Evolutionary conservation across 352 stramenopile species (phyloP).

Genomic region (Globisporangium perplexum): DNA sequence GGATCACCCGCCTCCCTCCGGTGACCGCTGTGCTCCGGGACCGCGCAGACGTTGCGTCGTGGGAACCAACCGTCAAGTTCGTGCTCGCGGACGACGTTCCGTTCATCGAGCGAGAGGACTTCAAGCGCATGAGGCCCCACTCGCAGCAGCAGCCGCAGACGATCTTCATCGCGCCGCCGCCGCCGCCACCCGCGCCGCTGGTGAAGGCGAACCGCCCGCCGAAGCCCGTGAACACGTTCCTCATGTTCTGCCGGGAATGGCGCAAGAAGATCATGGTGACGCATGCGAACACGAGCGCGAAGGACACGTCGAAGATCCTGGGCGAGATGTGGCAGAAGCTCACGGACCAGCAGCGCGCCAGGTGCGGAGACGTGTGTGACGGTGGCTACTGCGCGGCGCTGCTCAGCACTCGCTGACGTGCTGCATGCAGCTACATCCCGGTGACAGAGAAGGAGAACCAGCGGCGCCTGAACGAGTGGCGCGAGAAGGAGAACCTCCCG

Average conservation of each 20-base stretch:
- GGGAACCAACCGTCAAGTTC: slow-evolving; percentile 70
- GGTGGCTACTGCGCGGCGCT: too few relatives aligned
- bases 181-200: slow-evolving; percentile 15
- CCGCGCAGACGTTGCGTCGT: slow-evolving; percentile 48
- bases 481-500: slow-evolving; percentile 63
- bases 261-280: slow-evolving; percentile 79
- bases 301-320: slow-evolving; percentile 78
- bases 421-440: slow-evolving; percentile 43
- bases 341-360: slow-evolving; percentile 67
- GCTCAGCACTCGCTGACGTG: neutral
- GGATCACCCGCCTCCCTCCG: slow-evolving; percentile 48
- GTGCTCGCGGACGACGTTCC: slow-evolving; percentile 70
- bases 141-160: slow-evolving; percentile 31
- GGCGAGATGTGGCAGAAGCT: slow-evolving; percentile 86
- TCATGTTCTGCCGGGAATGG: slow-evolving; percentile 82
- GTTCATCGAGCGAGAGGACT: slow-evolving; percentile 68
- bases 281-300: slow-evolving; percentile 63
- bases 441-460: slow-evolving; percentile 77
- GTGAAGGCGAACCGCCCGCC: slow-evolving; percentile 61
- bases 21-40: slow-evolving; percentile 56
- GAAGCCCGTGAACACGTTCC: slow-evolving; percentile 81
- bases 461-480: slow-evolving; percentile 70
- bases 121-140: slow-evolving; percentile 70
- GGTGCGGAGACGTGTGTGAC: slow-evolving; percentile 19
- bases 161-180: slow-evolving; percentile 27